Conservation (phyloP, 2,329 filamentous ascomycete genomes). For the Aspergillus glaucus region DNA sequence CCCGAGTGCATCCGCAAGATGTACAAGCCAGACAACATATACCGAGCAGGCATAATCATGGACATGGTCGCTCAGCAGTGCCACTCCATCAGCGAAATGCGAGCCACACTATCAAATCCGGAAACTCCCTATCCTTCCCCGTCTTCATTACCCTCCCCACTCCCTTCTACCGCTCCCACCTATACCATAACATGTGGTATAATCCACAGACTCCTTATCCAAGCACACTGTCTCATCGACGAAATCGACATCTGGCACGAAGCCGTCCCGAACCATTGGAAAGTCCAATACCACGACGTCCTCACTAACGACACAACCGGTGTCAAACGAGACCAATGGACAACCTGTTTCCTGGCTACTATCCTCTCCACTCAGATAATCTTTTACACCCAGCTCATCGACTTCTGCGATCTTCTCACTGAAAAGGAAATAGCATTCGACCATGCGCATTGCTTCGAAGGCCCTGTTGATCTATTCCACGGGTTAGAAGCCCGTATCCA, state of each 20-base stretch:
- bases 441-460: not conserved
- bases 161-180: too few species aligned
- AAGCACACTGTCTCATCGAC: not conserved
- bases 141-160: not conserved
- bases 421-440: not conserved
- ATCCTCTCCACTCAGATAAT: not conserved
- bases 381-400: not conserved
- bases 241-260: not conserved
- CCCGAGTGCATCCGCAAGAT: not conserved
- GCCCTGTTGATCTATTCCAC: not conserved
- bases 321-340: not conserved
- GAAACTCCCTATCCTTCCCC: not conserved
- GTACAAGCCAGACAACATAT: not conserved
- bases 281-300: not conserved
- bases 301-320: not conserved
- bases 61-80: not conserved
- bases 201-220: not conserved
- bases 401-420: not conserved
- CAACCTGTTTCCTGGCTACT: not conserved
- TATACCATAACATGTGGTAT: not conserved
- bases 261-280: not conserved
- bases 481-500: not conserved
- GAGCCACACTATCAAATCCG: not conserved
- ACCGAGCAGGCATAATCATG: not conserved
- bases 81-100: not conserved